Evolutionary conservation across 2,329 filamentous ascomycete genomes (phyloP), one percentile per base, ranked within the genome.

Genomic region (Aspergillus ibericus): DNA sequence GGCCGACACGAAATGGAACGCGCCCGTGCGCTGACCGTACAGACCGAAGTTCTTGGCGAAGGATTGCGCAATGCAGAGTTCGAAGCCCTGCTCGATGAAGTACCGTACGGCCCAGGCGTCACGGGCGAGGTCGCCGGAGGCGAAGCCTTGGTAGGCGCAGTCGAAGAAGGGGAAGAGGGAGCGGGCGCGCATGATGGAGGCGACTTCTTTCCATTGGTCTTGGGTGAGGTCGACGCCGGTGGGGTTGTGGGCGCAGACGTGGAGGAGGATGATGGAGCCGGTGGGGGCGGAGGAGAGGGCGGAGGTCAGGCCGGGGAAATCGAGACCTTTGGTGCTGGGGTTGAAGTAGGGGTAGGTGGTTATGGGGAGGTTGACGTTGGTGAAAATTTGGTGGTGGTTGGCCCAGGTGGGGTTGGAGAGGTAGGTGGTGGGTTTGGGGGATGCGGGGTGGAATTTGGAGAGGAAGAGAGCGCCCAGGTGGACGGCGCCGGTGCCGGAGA

Each of bases 311-410:
- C 92, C 93, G 60, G 90, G 87, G 71, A 96, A 93, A 78, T 98
- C 92, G 53, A 99, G 88, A 51, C 92, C 93, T 75, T 92, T 93
- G 65, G 93, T 96, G 73, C 90, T 75, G 75, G 91, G 87, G 76
- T 88, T 88, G 81, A 96, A 99, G 83, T 99, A 99, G 51, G 93
- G 95, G 81, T 99, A 99, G 65, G 86, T 86, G 67, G 88, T 88
- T 69, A 92, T 85, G 34, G 86, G 80, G 29, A 98, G 82, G 68
- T 85, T 83, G 72, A 97, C 92, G 74, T 98, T 98, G 78, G 83
- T 85, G 82, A 99, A 96, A 83, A 99, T 97, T 78, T 98, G 95
- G 81, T 96, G 88, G 86, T 99, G 95, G 82, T 99, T 99, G 67
- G 90, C 92, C 95, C 95, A 99, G 62, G 95, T 99, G 54, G 95